A percentile compares a stretch with the other conserved stretches of the same genome.
phyloP scores from a whole-genome alignment of 805 yeast genomes.

The Kluyveromyces nonfermentans region DNA sequence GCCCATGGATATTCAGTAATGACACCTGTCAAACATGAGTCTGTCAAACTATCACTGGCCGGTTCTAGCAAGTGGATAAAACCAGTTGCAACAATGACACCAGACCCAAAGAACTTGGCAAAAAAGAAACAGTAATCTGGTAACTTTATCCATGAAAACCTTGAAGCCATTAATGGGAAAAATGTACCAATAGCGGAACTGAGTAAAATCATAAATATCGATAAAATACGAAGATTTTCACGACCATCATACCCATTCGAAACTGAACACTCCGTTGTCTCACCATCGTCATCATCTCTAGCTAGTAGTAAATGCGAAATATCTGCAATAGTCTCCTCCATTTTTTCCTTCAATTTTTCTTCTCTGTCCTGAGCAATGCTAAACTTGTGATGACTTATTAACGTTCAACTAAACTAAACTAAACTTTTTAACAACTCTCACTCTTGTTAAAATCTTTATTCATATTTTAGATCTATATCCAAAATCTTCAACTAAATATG shows the following conservation, averaged over 20 bases:
- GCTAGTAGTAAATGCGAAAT: conserved; percentile 2
- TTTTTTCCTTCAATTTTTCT: neutral
- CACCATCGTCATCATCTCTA: conserved; percentile 13
- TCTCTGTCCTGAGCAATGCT: neutral
- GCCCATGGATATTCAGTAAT: conserved; percentile 49
- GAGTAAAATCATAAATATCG: conserved; percentile 52
- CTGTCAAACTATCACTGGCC: conserved; percentile 47
- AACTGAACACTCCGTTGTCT: conserved; percentile 30
- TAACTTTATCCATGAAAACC: conserved; percentile 46
- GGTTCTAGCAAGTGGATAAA: conserved; percentile 68
- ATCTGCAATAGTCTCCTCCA: conserved; percentile 1
- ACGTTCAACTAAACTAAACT: no score
- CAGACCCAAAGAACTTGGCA: conserved; percentile 73
- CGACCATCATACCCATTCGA: conserved; percentile 39
- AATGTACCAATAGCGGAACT: conserved; percentile 52
- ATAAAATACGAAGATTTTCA: conserved; percentile 39
- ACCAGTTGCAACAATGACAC: conserved; percentile 76
- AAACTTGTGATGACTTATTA: no score
- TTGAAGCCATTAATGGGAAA: conserved; percentile 54
- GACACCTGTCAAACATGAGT: conserved; percentile 55
- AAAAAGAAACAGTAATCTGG: conserved; percentile 57
- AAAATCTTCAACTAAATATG: no score
- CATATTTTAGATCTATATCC: no score
- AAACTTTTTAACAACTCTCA: no score
- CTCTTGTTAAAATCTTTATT: no score